These are phyloP conservation scores for Chaetomiaceae sp. DNA, from an alignment of 2,329 filamentous ascomycete genomes.

Conservation along the genomic window DNA sequence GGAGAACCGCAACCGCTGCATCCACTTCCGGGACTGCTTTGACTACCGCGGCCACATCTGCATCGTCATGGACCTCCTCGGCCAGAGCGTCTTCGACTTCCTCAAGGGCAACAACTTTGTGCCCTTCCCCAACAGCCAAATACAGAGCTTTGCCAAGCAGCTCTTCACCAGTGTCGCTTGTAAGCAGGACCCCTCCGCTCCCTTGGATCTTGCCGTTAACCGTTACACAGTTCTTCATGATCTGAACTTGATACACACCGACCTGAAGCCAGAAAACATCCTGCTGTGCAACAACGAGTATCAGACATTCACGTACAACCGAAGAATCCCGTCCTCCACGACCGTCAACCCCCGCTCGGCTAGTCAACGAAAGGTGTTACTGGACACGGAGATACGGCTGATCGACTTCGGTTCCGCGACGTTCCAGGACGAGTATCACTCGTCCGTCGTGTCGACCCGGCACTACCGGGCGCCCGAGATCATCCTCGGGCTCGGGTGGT, in stretches of 20 bases:
- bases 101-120: slow-evolving; percentile 93
- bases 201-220: slow-evolving; percentile 22
- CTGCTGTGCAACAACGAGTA: slow-evolving; percentile 59
- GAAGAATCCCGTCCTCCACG: slow-evolving; percentile 62
- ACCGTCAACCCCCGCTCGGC: slow-evolving; percentile 51
- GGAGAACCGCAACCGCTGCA: slow-evolving; percentile 90
- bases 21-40: slow-evolving; percentile 93
- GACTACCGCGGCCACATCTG: slow-evolving; percentile 97
- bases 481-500: slow-evolving; percentile 65
- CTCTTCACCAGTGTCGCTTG: slow-evolving; percentile 97
- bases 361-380: slow-evolving; percentile 56
- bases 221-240: slow-evolving; percentile 72
- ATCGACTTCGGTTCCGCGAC: slow-evolving; percentile 69
- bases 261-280: slow-evolving; percentile 66
- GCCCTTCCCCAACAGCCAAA: slow-evolving; percentile 96
- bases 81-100: slow-evolving; percentile 97
- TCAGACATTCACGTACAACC: slow-evolving; percentile 65
- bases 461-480: slow-evolving; percentile 67
- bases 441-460: slow-evolving; percentile 62
- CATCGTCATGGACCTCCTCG: slow-evolving; percentile 69
- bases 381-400: slow-evolving; percentile 63
- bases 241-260: slow-evolving; percentile 92
- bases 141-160: slow-evolving; percentile 92
- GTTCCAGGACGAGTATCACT: slow-evolving; percentile 68
- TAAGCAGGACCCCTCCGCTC: slow-evolving; percentile 45